Base-by-base conservation (phyloP, 108 stramenopile species). In the Fragilariopsis cylindrus region DNA sequence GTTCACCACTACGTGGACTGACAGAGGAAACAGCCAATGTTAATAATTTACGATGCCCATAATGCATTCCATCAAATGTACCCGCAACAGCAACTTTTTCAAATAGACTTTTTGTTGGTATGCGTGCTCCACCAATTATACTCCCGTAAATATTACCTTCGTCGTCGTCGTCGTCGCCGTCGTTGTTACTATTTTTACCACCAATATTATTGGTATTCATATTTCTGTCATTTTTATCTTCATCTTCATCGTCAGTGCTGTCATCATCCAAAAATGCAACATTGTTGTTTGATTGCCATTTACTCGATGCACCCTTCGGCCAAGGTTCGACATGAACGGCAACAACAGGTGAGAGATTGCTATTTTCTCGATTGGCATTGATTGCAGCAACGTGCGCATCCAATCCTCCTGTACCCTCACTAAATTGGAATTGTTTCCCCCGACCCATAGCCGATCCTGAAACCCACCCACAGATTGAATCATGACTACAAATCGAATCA, bases 11-110 rank as follows among this genome's bases (percentile, higher is more conserved):
- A 19, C 71, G 52, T 4, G 94, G 92, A 63, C 83, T 78, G 52
- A 92, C 90, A 5, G 91, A 92, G 39, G 86, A 87, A 8, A 94
- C 84, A 16, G 97, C 95, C 54, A 96, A 71, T 3, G 94, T 93
- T 44, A 97, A 73, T 11, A 97, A 80, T 75, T 94, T 92, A 47
- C 92, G 87, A 80, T 97, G 97, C 9, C 97, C 97, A 81, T 91
- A 92, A 71, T 97, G 97, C 90, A 97, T 86, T 4, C 92, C 91
- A 73, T 97, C 97, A 75, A 97, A 97, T 39, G 94, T 97, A 5
- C 97, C 97, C 1, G 95, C 97, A 13, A 97, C 92, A 19, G 86
- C 87, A 3, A 97, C 94, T 13, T 83, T 79, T 8, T 89, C 78
- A 71, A 88, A 95, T 40, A 95, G 78, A 21, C 78, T 72, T 5